Evolutionary conservation across 768 basidiomycete species (phyloP).

Genomic region (Porphyrellus cyaneotinctus): DNA sequence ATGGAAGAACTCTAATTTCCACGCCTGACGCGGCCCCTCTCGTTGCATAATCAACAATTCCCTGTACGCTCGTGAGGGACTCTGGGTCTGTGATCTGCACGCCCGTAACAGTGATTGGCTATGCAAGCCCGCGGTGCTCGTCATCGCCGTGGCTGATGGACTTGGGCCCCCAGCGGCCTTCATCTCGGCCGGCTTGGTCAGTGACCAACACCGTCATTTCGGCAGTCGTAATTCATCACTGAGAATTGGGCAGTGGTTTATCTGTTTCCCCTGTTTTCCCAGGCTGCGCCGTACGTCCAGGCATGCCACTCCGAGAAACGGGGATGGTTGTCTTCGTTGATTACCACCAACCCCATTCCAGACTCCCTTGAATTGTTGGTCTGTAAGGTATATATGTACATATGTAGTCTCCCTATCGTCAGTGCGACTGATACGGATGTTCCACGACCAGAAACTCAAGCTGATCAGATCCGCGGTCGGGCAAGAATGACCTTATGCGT

Average conservation of each 20-base stretch:
- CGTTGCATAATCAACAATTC: too few relatives aligned
- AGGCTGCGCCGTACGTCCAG: conserved; percentile 38
- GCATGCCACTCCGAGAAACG: conserved; percentile 39
- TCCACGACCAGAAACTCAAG: conserved; percentile 18
- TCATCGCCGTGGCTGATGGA: too few relatives aligned
- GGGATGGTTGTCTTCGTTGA: conserved; percentile 41
- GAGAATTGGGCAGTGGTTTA: background rate
- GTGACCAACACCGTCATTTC: background rate
- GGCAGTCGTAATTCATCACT: background rate
- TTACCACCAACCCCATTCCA: conserved; percentile 28
- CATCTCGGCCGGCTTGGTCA: conserved; percentile 18
- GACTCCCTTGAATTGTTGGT: conserved; percentile 29
- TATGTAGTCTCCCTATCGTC: background rate
- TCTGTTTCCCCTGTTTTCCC: background rate
- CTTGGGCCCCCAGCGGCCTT: too few relatives aligned
- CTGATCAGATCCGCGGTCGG: conserved; percentile 19
- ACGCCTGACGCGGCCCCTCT: too few relatives aligned
- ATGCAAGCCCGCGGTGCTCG: too few relatives aligned
- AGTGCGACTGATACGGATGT: background rate
- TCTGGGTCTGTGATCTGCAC: too few relatives aligned
- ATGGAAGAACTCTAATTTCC: too few relatives aligned
- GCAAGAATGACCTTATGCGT: background rate
- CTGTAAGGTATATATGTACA: conserved; percentile 16
- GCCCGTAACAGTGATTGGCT: too few relatives aligned
- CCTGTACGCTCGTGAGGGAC: too few relatives aligned